Base-by-base conservation (phyloP, 106 monocot genomes). In the Allium sativum region DNA sequence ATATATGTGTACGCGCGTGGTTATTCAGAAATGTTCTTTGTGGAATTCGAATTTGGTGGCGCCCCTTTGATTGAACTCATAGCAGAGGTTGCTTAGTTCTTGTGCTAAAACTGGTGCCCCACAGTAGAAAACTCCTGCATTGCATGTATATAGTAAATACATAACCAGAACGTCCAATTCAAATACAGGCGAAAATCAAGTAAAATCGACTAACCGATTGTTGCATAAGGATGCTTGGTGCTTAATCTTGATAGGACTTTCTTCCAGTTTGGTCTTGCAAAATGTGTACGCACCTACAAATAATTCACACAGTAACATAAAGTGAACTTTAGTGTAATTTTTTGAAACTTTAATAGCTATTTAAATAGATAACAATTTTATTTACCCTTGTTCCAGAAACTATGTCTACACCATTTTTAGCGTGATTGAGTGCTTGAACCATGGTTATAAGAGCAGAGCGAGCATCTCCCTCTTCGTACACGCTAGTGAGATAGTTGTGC, bases 381-480 rank as follows among this genome's bases (percentile, higher is more conserved):
- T 18, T 48, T 86, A 93, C 93, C 57, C 81, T 82, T 16, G 93
- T 93, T 65, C 93, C 93, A 0, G 93, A 93, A 22, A 93, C 82
- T 40, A 93, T 74, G 51, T 93, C 93, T 0, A 93, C 85, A 4
- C 93, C 93, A 73, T 93, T 93, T 68, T 89, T 93, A 0, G 93
- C 89, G 68, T 89, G 93, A 56, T 89, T 89, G 48, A 93, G 85
- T 21, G 89, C 80, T 76, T 93, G 93, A 21, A 93, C 77, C 93
- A 93, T 85, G 43, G 93, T 83, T 66, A 93, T 93, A 18, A 93
- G 85, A 9, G 93, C 89, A 3, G 93, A 93, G 2, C 93, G 79
- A 62, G 93, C 93, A 65, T 93, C 93, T 0, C 89, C 93, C 71
- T 93, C 93, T 55, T 93, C 93, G 52, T 93, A 93, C 17, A 93